Base-by-base conservation (phyloP, 805 yeast species). In the Lachancea kluyveri region DNA sequence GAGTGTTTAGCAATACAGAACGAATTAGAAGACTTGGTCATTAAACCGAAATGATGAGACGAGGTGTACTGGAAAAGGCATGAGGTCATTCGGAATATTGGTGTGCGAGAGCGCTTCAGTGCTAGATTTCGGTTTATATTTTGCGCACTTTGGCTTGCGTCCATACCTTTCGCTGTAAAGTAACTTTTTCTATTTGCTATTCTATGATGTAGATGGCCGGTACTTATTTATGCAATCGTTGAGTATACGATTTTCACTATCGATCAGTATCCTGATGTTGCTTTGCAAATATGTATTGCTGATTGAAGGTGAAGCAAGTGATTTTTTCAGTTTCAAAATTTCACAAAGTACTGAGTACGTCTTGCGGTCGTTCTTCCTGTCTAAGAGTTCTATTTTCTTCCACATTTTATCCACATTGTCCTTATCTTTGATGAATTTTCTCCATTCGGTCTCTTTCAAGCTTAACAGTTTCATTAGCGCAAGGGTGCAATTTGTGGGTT, bases 401-500 rank as follows among this genome's bases (percentile, higher is more conserved):
- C 21, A 25, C 28, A 6, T 27, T 5, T 24, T 15, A 8, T 24
- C 19, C 7, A 29, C 32, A 4, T 31, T 23, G 5, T 19, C 17
- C 3, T 24, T 19, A 3, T 20, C 17, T 20, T 25, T 21, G 1
- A 40, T 15, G 28, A 64, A 41, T 25, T 50, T 48, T 3, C 37
- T 30, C 30, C 62, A 44, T 21, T 58, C 55, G 1, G 41, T 31
- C 1, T 49, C 44, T 5, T 45, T 41, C 34, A 65, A 13, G 2
- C 65, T 45, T 3, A 67, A 36, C 4, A 69, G 38, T 15, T 51
- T 65, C 10, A 62, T 45, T 15, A 68, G 35, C 1, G 75, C 70
- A 40, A 57, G 59, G 0, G 77, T 62, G n/a, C 66, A 57, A 3
- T 52, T 50, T 0, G 75, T 59, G 8, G 70, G 66, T 13, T 53